A percentile compares a stretch with the other conserved stretches of the same genome.
Evolutionary conservation across 2,329 filamentous ascomycete genomes (phyloP).

Genomic region (Domatiomyces catenatus): DNA sequence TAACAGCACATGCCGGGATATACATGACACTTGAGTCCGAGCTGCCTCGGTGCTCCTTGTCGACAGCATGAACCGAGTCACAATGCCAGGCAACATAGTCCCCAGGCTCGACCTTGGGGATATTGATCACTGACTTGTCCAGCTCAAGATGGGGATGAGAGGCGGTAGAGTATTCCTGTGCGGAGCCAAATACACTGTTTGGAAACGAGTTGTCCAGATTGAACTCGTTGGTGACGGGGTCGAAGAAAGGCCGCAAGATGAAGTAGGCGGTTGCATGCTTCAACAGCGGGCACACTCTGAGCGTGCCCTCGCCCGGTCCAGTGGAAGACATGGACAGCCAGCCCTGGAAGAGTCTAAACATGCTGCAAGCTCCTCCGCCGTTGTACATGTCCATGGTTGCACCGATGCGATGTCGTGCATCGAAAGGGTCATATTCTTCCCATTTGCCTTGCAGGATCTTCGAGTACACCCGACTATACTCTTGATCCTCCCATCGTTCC

Average conservation of each 20-base stretch:
- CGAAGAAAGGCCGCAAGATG: constrained; percentile 73
- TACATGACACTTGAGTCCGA: constrained; percentile 73
- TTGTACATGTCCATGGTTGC: constrained; percentile 64
- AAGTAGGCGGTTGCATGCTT: constrained; percentile 63
- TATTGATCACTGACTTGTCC: constrained; percentile 52
- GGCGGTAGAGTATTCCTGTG: constrained; percentile 49
- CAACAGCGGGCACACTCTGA: constrained; percentile 67
- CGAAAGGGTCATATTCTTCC: constrained; percentile 73
- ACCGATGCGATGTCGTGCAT: constrained; percentile 51
- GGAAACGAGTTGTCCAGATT: constrained; percentile 42
- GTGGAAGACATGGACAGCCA: constrained; percentile 71
- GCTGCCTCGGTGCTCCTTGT: constrained; percentile 56
- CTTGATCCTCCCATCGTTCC: constrained; percentile 57
- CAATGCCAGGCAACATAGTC: constrained; percentile 53
- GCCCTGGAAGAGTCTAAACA: constrained; percentile 80
- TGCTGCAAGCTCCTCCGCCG: constrained; percentile 64
- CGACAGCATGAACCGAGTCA: constrained; percentile 59
- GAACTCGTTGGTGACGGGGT: constrained; percentile 32
- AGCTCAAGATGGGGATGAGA: constrained; percentile 59
- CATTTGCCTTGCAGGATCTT: constrained; percentile 57
- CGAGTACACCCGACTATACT: constrained; percentile 60
- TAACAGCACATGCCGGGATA: constrained; percentile 73
- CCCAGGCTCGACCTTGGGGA: constrained; percentile 53
- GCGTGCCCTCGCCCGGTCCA: constrained; percentile 58
- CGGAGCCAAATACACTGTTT: constrained; percentile 52